phyloP scores from a whole-genome alignment of 2,329 filamentous ascomycete species.

The Aspergillus candidus region DNA sequence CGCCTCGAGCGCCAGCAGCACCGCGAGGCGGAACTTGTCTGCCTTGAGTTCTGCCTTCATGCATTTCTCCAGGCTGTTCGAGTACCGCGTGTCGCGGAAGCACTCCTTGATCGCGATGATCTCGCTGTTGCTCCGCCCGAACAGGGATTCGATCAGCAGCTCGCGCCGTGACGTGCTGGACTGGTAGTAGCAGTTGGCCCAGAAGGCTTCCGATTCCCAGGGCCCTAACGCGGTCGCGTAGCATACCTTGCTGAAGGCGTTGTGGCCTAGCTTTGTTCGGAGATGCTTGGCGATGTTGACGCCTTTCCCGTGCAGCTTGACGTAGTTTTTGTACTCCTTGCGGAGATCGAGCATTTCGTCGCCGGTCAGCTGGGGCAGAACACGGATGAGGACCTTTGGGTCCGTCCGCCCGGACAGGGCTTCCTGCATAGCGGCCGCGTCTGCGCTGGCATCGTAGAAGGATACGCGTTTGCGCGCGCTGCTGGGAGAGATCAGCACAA shows the following conservation, averaged over 20 bases:
- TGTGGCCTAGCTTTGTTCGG: constrained; percentile 44
- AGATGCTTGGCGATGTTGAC: constrained; percentile 49
- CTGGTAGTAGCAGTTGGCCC: constrained; percentile 98
- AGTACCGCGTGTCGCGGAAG: constrained; percentile 89
- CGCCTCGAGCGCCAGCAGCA: constrained; percentile 77
- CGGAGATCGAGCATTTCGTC: constrained; percentile 83
- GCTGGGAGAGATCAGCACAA: constrained; percentile 40
- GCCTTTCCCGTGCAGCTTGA: constrained; percentile 55
- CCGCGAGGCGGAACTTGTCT: constrained; percentile 89
- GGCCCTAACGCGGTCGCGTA: constrained; percentile 83
- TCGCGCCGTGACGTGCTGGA: constrained; percentile 77
- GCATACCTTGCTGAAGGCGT: constrained; percentile 73
- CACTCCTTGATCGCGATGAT: constrained; percentile 78
- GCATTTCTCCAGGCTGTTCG: constrained; percentile 70
- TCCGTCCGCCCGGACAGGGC: constrained; percentile 67
- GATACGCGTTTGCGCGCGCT: constrained; percentile 55
- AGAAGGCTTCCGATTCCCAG: constrained; percentile 93
- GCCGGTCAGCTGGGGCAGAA: constrained; percentile 76
- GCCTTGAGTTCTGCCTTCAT: constrained; percentile 91
- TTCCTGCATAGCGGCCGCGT: constrained; percentile 68
- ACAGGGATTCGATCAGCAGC: constrained; percentile 84
- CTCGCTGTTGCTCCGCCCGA: constrained; percentile 85
- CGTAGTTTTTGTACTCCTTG: constrained; percentile 82
- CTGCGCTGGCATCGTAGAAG: constrained; percentile 79
- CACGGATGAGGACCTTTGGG: constrained; percentile 66